Conservation (phyloP, 345 rosid genomes). For the rapeseed (Brassica napus) region Da-Ae NC_063439.1:28823001-28823500, state of each 20-base stretch:
- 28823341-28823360: conserved; percentile 46
- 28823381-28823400: conserved; percentile 50
- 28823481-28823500: conserved; percentile 53
- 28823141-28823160: too few relatives aligned
- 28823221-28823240: conserved; percentile 11
- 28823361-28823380: conserved; percentile 34
- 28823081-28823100: not conserved
- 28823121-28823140: too few relatives aligned
- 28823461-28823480: conserved; percentile 70
- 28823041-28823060: conserved; percentile 73
- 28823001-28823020: conserved; percentile 76
- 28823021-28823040: conserved; percentile 68
- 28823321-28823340: conserved; percentile 49
- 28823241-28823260: conserved; percentile 2
- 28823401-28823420: conserved; percentile 38
- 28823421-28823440: conserved; percentile 55
- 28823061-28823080: conserved; percentile 31
- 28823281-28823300: not conserved
- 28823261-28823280: not conserved
- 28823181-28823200: not conserved
- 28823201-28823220: not conserved
- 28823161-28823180: too few relatives aligned
- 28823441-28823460: conserved; percentile 48
- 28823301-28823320: conserved; percentile 17
- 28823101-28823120: not conserved